Percentiles rank a stretch among this genome's conserved stretches.
Evolutionary conservation across 176 grass and related monocot species (phyloP).

Genomic region (Juncus effusus): DNA sequence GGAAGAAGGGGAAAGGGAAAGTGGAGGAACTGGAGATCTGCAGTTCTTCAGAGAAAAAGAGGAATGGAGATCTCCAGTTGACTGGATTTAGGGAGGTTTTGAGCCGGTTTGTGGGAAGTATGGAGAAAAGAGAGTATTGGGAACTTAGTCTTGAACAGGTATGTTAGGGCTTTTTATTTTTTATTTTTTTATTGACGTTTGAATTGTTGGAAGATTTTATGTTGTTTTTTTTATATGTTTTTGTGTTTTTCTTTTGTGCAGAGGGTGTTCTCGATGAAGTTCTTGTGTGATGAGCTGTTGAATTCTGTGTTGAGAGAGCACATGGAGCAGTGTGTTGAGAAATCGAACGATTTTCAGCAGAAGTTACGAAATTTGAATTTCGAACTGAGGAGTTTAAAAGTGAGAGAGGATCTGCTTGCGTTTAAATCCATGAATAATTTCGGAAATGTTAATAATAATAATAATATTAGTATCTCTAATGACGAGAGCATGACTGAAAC

Average conservation of each 20-base stretch:
- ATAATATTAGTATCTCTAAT: constrained; percentile 33
- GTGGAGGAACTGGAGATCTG: constrained; percentile 19
- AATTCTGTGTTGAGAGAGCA: constrained; percentile 88
- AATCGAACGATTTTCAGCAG: constrained; percentile 74
- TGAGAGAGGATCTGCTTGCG: constrained; percentile 49
- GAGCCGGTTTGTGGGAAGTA: constrained; percentile 48
- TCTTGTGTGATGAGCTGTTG: constrained; percentile 89
- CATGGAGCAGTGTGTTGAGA: constrained; percentile 82
- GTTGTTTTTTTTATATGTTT: constrained; percentile 25
- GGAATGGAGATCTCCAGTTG: constrained; percentile 32
- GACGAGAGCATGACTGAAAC: constrained; percentile 44
- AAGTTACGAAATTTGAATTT: constrained; percentile 57
- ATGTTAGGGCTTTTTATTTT: too few relatives aligned
- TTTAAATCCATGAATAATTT: constrained; percentile 31
- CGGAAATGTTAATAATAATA: constrained; percentile 26
- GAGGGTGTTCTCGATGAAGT: constrained; percentile 87
- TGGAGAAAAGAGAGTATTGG: constrained; percentile 96
- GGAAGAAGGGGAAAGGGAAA: constrained; percentile 31
- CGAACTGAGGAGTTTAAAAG: constrained; percentile 81
- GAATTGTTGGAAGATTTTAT: too few relatives aligned
- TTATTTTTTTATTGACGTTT: background rate
- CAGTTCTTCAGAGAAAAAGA: constrained; percentile 36
- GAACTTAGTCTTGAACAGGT: constrained; percentile 61
- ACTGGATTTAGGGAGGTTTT: constrained; percentile 48
- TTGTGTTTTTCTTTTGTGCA: constrained; percentile 44